Evolutionary conservation across 345 rosid species (phyloP), one percentile per base, ranked within the genome.

Genomic region (Clarkia xantiana): DNA sequence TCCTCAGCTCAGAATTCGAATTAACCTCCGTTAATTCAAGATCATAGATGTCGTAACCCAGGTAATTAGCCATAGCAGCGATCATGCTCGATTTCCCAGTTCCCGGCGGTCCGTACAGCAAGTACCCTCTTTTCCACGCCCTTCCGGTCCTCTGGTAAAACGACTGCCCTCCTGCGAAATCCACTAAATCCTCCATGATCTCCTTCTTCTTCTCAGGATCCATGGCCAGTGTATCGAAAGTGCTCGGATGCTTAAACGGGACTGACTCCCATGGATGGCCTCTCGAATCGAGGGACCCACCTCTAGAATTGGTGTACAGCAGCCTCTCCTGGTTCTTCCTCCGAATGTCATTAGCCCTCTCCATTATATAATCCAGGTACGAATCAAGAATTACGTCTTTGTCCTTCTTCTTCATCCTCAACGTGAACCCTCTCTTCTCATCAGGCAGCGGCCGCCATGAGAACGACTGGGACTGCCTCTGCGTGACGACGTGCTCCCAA

Each of bases 231-330:
- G 97, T 90, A 0, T 86, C 86, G 39, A 90, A 90, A 13, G 97
- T 90, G 57, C 96, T 86, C 0, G 96, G 96, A 51, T 90, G 95
- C 75, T 90, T 90, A 46, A 90, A 90, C 5, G 95, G 82, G 3
- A 90, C 97, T 0, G 94, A 86, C 15, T 86, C 97, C 97, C 98
- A 91, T 0, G 98, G 98, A 68, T 86, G 82, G 5, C 95, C 97
- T 52, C 96, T 74, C 0, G 95, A 74, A 49, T 86, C 97, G 45
- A 86, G 36, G 19, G 94, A 86, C 18, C 94, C 97, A 4, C 97
- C 97, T 44, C 94, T 62, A 0, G 96, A 79, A 36, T 90, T 90
- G 0, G 97, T 90, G 41, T 86, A 90, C 47, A 90, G 64, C 17
- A 82, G 61, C 53, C 96, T 48, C 16, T 90, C 96, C 51, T 78